A percentile compares a stretch with the other conserved stretches of the same genome.
phyloP scores from a whole-genome alignment of 352 stramenopile species.

The Lagenidium giganteum region DNA sequence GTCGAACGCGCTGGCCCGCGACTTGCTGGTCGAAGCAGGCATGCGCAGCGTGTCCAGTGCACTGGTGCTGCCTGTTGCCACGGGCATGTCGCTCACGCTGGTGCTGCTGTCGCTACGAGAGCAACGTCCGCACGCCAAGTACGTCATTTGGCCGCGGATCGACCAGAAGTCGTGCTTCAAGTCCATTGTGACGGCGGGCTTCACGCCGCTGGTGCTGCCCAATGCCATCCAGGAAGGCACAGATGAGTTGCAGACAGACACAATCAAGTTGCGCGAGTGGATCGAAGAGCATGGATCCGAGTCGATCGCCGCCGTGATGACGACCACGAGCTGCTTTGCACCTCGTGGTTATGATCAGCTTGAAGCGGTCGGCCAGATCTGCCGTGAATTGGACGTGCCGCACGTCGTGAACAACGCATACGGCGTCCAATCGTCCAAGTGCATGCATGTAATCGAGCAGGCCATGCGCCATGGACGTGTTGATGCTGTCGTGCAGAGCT shows the following conservation, averaged over 20 bases:
- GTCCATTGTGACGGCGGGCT: slow-evolving; percentile 89
- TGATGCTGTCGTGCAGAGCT: slow-evolving; percentile 96
- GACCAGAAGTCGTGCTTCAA: slow-evolving; percentile 99
- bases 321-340: slow-evolving; percentile 98
- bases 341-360: slow-evolving; percentile 94
- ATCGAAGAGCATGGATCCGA: slow-evolving; percentile 58
- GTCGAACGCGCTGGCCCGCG: slow-evolving; percentile 84
- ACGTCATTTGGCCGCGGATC: slow-evolving; percentile 94
- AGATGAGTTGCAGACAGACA: slow-evolving; percentile 89
- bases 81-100: slow-evolving; percentile 95
- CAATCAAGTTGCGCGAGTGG: slow-evolving; percentile 60
- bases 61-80: slow-evolving; percentile 95
- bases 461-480: slow-evolving; percentile 89
- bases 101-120: slow-evolving; percentile 84
- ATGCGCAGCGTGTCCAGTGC: slow-evolving; percentile 53
- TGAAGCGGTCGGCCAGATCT: slow-evolving; percentile 90
- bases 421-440: slow-evolving; percentile 94
- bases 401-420: slow-evolving; percentile 99
- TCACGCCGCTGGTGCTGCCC: slow-evolving; percentile 89
- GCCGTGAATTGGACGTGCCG: slow-evolving; percentile 59
- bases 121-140: slow-evolving; percentile 39
- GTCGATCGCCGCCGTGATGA: slow-evolving; percentile 92
- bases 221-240: slow-evolving; percentile 52
- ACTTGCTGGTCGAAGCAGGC: slow-evolving; percentile 89
- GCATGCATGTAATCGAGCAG: slow-evolving; percentile 90